phyloP scores from a whole-genome alignment of 1,284 basidiomycete species.

The Tylopilus sp. region DNA sequence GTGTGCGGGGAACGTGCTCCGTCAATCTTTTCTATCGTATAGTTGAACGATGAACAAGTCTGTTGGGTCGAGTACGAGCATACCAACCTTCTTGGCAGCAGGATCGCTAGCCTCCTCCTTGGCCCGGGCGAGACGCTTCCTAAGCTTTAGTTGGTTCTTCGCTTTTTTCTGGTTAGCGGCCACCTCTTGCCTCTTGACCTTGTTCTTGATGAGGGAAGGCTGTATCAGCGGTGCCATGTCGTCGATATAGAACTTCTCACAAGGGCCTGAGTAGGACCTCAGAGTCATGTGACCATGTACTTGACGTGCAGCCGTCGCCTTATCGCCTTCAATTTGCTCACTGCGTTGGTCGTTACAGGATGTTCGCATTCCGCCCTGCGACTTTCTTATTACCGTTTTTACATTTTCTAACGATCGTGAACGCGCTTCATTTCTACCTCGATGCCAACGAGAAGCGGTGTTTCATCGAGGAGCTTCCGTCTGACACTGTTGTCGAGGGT shows the following conservation, averaged over 20 bases:
- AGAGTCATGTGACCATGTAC: conserved; percentile 28
- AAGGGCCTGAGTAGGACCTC: no score
- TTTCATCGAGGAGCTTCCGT: conserved; percentile 97
- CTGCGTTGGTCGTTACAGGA: conserved; percentile 12
- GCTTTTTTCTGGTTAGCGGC: conserved; percentile 73
- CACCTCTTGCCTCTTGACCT: conserved; percentile 78
- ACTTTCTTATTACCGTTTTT: conserved; percentile 20
- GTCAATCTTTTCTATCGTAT: conserved; percentile 71
- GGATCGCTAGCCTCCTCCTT: conserved; percentile 73
- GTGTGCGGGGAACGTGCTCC: conserved; percentile 85
- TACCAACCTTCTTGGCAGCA: conserved; percentile 65
- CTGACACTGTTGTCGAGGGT: conserved; percentile 96
- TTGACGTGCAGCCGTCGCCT: neutral
- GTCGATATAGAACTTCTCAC: neutral
- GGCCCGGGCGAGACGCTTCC: conserved; percentile 70
- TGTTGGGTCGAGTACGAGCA: neutral
- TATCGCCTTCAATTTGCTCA: neutral
- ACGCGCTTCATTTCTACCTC: conserved; percentile 81
- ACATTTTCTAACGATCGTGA: conserved; percentile 19
- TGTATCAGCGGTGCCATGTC: conserved; percentile 57
- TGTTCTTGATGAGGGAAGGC: conserved; percentile 76
- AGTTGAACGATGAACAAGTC: neutral
- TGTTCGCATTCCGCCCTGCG: conserved; percentile 24
- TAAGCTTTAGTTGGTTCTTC: conserved; percentile 79
- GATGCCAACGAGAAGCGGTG: conserved; percentile 91